Base-by-base conservation (phyloP, 768 basidiomycete species). In the Aureoboletus auriporus region DNA sequence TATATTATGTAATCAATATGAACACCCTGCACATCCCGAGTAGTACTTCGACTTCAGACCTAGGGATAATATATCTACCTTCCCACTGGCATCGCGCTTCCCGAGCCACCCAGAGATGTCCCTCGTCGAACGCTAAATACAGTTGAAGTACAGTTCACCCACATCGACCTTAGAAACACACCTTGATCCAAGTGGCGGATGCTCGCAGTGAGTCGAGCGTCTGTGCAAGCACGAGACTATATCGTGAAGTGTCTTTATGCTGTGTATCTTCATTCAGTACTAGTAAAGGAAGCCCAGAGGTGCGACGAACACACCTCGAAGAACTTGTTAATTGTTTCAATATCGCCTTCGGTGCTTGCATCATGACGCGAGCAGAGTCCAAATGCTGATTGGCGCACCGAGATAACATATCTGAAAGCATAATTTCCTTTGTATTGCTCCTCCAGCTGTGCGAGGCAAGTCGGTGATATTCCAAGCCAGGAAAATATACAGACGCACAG, bases 401-500 rank as follows among this genome's bases (percentile, higher is more conserved):
- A 69, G 42, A 87, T 63, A 34, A 87, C 61, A 37, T 66, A 56
- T 20, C 73, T 72, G 47, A 89, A 67, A 1, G 75, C 74, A 66
- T 79, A 84, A 64, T 83, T 88, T 52, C 81, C 83, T 59, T 79
- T 82, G 63, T 86, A 88, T 35, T 83, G 78, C 61, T 83, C 80
- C 61, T 76, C 74, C 33, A 89, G 66, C 80, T 86, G 60, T 33
- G 45, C 44, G 30, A 47, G 14, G 23, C 14, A 16, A 13, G 20
- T 46, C 16, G 42, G 34, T 33, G 47, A 43, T 29, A 44, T 37
- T 52, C 28, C 8, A 26, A n/a, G 20, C 10, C 36, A 39, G 13
- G 16, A 38, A 11, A 12, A 23, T 26, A 20, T 28, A 41, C 14
- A 42, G 28, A 68, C 82, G 57, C 59, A 86, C 86, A 14, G 52